Base-by-base conservation (phyloP, 768 basidiomycete genomes). In the Lactarius trivialis region DNA sequence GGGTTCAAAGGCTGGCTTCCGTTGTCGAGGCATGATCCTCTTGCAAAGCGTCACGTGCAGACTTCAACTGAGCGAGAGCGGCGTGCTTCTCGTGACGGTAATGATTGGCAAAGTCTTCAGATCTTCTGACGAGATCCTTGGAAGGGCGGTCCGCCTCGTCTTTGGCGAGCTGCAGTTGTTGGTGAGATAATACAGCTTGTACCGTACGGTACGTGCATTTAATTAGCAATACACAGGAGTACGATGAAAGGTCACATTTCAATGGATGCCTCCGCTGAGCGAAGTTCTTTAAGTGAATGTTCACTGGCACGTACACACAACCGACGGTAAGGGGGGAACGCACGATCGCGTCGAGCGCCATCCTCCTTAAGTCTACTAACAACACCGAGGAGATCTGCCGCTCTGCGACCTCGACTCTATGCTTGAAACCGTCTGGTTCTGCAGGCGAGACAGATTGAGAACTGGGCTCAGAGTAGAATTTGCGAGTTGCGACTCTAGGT, bases 351-450 rank as follows among this genome's bases (percentile, higher is more conserved):
- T 69, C 88, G 83, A 8, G 79, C 70, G 45, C 80, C 78, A 63
- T 94, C 89, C 68, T 90, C 84, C 71, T 92, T 89, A 65, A 93
- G 74, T 56, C 90, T 81, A 71, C 89, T 93, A 5, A 94, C 83
- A 50, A 93, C 88, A 32, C 82, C 84, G 48, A 95, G 78, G 53
- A 97, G 81, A 65, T 95, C 92, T 97, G 95, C 58, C 89, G 81
- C 65, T 97, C 92, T 1, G 82, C 81, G 63, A 91, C 89, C 24
- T 91, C 85, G 4, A 88, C 74, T 43, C 83, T 82, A 60, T 74
- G 80, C 66, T 80, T 83, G 39, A 91, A 70, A 7, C 74, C 71
- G 37, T 84, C 85, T 8, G 84, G 72, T 70, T 88, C 88, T 1
- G 78, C 74, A 4, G 85, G 83, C 3, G 89, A 86, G 0, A 83